Conservation (phyloP, 164 flowering plant genomes). For the Nelumbo lutea region DNA sequence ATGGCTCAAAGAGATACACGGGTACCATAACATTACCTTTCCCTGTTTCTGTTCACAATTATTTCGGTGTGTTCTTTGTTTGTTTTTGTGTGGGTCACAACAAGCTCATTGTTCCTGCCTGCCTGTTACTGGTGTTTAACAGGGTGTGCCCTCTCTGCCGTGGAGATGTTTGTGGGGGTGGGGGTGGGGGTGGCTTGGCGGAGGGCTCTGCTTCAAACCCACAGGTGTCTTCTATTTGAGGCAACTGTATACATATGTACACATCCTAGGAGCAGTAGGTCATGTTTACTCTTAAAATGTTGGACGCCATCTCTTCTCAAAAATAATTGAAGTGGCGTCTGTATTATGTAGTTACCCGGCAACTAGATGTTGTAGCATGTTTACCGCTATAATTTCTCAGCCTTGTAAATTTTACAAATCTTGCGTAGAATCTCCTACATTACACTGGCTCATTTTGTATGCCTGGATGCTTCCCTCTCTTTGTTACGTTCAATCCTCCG, state of each 20-base stretch:
- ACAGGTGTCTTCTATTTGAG: slow-evolving; percentile 14
- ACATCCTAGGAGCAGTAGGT: slow-evolving; percentile 14
- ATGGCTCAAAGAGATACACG: slow-evolving; percentile 84
- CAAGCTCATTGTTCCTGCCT: background rate
- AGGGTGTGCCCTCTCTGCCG: slow-evolving; percentile 88
- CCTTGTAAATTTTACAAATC: too few species aligned
- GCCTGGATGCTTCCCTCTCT: too few species aligned
- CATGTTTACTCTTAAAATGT: slow-evolving; percentile 1
- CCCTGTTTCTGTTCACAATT: background rate
- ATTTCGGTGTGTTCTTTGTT: background rate
- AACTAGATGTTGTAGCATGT: too few species aligned
- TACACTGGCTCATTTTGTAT: too few species aligned
- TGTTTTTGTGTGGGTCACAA: background rate
- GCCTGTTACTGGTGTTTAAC: slow-evolving; percentile 7
- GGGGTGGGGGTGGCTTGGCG: background rate
- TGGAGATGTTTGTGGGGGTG: slow-evolving; percentile 59
- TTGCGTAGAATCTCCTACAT: too few species aligned
- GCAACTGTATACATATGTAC: slow-evolving; percentile 16
- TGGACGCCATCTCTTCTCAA: background rate
- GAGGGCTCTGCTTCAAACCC: slow-evolving; percentile 25
- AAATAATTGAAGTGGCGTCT: too few species aligned
- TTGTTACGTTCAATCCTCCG: too few species aligned
- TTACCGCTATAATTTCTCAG: too few species aligned
- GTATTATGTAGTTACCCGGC: too few species aligned
- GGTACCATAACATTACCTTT: slow-evolving; percentile 31